Evolutionary conservation across 2,329 filamentous ascomycete species (phyloP).

Genomic region (Zymoseptoria passerinii): DNA sequence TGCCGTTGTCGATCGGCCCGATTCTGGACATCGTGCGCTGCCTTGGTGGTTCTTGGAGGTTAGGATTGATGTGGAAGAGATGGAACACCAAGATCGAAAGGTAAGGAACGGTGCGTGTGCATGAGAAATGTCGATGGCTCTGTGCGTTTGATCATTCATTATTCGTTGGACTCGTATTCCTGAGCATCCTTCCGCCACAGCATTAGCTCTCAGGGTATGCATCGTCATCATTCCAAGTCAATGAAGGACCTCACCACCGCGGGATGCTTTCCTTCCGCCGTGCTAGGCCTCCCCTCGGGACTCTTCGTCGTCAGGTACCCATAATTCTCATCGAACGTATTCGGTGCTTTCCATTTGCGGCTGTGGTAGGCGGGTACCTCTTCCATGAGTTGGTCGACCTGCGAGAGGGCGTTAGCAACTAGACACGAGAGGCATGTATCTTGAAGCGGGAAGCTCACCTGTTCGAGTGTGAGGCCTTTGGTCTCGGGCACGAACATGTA

Average conservation of each 20-base stretch:
- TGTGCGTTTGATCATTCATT: too few relatives aligned
- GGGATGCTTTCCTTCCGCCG: not conserved
- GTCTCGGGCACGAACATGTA: constrained; percentile 35
- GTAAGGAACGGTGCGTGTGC: too few relatives aligned
- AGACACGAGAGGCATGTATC: constrained; percentile 4
- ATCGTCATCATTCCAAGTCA: not conserved
- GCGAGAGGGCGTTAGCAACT: not conserved
- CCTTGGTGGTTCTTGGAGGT: too few relatives aligned
- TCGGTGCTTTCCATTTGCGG: constrained; percentile 25
- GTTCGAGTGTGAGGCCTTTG: constrained; percentile 34
- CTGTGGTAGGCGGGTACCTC: constrained; percentile 38
- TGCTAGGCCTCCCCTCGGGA: not conserved
- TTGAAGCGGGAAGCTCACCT: constrained; percentile 12
- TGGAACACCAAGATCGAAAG: too few relatives aligned
- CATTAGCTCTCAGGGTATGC: not conserved
- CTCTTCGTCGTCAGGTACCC: constrained; percentile 1
- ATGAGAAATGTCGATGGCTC: too few relatives aligned
- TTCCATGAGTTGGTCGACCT: constrained; percentile 35
- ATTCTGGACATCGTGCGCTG: too few relatives aligned
- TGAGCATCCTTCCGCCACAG: too few relatives aligned
- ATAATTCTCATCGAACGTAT: constrained; percentile 24
- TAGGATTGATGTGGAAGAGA: too few relatives aligned
- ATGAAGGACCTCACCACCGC: not conserved
- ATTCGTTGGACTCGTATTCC: too few relatives aligned
- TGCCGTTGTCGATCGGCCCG: too few relatives aligned